Evolutionary conservation across 2,329 filamentous ascomycete species (phyloP).

Genomic region (Pseudogymnoascus sp.): DNA sequence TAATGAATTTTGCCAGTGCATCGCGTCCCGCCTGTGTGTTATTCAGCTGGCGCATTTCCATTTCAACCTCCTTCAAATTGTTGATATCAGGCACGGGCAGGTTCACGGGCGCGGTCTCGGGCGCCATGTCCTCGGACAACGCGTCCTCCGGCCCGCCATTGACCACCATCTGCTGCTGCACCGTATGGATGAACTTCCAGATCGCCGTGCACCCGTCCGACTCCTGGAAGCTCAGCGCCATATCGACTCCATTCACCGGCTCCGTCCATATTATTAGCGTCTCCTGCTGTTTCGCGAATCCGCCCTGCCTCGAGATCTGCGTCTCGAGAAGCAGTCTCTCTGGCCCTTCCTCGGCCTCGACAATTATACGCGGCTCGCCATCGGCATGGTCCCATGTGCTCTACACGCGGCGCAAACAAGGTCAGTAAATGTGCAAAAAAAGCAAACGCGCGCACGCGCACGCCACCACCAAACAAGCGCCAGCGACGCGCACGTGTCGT

Average conservation of each 20-base stretch:
- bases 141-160: constrained; percentile 67
- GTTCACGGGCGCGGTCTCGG: constrained; percentile 64
- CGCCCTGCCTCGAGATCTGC: constrained; percentile 84
- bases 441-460: constrained; percentile 7
- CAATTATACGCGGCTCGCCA: constrained; percentile 73
- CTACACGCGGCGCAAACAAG: constrained; percentile 29
- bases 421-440: constrained; percentile 23
- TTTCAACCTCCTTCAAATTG: constrained; percentile 76
- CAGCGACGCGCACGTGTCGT: constrained; percentile 4
- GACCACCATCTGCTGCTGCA: constrained; percentile 67
- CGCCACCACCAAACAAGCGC: constrained; percentile 4
- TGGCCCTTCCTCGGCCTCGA: constrained; percentile 89
- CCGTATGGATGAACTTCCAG: constrained; percentile 87
- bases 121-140: constrained; percentile 74
- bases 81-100: constrained; percentile 74
- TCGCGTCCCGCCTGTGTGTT: constrained; percentile 70
- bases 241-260: constrained; percentile 71
- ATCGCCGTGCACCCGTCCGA: constrained; percentile 87
- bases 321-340: constrained; percentile 79
- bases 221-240: constrained; percentile 98
- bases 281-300: constrained; percentile 98
- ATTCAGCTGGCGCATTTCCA: constrained; percentile 71
- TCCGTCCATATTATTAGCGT: constrained; percentile 99
- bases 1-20: constrained; percentile 76
- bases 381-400: constrained; percentile 29